These are phyloP conservation scores for Eucalyptus cloeziana DNA, from an alignment of 345 rosid species.

Conservation along the genomic window DNA sequence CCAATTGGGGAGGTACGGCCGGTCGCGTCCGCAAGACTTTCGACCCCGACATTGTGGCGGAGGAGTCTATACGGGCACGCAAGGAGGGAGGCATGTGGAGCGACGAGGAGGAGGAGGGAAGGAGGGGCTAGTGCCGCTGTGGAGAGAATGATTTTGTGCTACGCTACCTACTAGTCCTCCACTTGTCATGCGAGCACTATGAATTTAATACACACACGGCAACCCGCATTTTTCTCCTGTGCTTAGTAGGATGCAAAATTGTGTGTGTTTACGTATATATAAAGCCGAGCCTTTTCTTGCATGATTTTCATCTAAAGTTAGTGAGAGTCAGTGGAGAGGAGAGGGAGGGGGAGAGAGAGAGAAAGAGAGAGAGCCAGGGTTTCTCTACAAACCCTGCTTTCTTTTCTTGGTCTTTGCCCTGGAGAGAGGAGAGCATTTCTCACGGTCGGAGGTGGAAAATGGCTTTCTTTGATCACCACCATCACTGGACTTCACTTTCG, in stretches of 20 bases:
- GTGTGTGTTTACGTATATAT: constrained; percentile 17
- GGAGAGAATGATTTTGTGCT: constrained; percentile 25
- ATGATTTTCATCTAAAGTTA: background rate
- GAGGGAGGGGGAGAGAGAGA: background rate
- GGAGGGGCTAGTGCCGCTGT: background rate
- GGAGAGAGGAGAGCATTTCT: background rate
- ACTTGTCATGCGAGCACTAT: constrained; percentile 64
- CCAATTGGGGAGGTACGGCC: no score
- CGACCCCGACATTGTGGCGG: background rate
- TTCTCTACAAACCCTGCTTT: constrained; percentile 4
- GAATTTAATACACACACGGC: constrained; percentile 25
- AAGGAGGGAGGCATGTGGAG: background rate
- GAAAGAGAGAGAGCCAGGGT: constrained; percentile 9
- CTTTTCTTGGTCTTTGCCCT: background rate
- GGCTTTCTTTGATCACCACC: constrained; percentile 24
- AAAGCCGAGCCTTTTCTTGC: no score
- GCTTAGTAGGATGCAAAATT: background rate
- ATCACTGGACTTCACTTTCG: constrained; percentile 31
- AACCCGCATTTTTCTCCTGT: background rate
- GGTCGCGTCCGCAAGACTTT: background rate
- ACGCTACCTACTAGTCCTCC: constrained; percentile 51
- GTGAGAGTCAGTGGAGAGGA: background rate
- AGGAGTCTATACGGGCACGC: background rate
- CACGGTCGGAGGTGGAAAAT: background rate
- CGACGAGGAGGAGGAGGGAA: background rate